Evolutionary conservation across 2,329 filamentous ascomycete species (phyloP), one percentile per base, ranked within the genome.

Genomic region (Alternaria postmessia): DNA sequence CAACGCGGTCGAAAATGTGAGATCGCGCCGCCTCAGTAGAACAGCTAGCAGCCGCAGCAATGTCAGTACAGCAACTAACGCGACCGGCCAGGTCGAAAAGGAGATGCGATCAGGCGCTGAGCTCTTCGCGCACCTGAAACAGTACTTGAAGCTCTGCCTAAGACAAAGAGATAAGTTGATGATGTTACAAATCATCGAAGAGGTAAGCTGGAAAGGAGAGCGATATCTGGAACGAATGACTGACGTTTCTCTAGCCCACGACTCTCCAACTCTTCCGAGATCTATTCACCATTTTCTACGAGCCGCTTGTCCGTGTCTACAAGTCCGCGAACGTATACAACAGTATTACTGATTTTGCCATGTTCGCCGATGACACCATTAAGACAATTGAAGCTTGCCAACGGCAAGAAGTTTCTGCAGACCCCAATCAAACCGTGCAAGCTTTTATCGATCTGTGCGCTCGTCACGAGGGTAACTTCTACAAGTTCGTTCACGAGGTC

Each of bases 261-360:
- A 98, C 95, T 0, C 84, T 99, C n/a, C 91, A 96, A 75, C 86
- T 99, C 28, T 95, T 99, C 85, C 89, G 93, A 48, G 95, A 99
- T 73, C 85, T 99, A 24, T 98, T 99, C 78, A 96, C 93, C 34
- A 98, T 99, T 75, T 99, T 99, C 82, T 99, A 99, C 80, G 95
- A 99, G 76, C 95, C 95, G 0, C 88, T 99, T 22, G 93, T 99
- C 16, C 88, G 95, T 48, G 95, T 99, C 0, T 99, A 99, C 85
- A 99, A 98, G 81, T 97, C 94, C 20, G 95, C 95, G 66, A 99
- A 98, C 71, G 94, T 99, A 26, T 98, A 98, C 84, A 95, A 89
- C 82, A 96, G 92, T 75, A 94, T 99, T 61, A 98, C 94, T 0
- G 95, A 99, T 78, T 98, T 99, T 81, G 91, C 94, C 0, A 85